Evolutionary conservation across 306 rosid species (phyloP), one percentile per base, ranked within the genome.

Genomic region (Dryas drummondii): DNA sequence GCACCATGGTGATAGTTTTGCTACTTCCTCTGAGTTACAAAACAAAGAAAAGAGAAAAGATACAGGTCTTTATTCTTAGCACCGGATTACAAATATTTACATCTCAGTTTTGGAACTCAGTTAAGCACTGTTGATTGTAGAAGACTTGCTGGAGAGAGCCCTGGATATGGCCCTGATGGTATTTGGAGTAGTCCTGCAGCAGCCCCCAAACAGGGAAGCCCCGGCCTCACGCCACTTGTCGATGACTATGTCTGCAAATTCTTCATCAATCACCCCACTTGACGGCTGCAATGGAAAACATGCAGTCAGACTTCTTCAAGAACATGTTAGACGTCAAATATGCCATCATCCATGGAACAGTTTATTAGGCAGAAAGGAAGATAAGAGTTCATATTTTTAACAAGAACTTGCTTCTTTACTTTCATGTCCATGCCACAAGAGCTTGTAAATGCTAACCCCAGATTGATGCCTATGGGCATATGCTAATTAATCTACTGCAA

Each of bases 151-250:
- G 2, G 63, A 72, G 57, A 91, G 82, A 44, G 87, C 91, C 59
- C 66, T 83, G 7, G 85, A 48, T 66, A 90, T 88, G 88, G 90
- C 98, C 75, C 81, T 76, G 70, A 94, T 86, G 15, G 97, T 91
- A 4, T 86, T 81, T 26, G 97, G 98, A 68, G 93, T 90, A 46
- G 98, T 94, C 78, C 94, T 88, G 82, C 98, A 91, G 71, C 98
- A 94, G 16, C 98, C 98, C 55, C 98, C 98, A 57, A 94, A 88
- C 7, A 94, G 68, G 40, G 93, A 81, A 72, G 97, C 97, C 71
- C 97, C 97, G 0, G 91, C 92, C 79, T 90, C 85, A 49, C 83
- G 80, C 98, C 98, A 94, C 78, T 90, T 91, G 6, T 73, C 83
- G 27, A 91, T 68, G 41, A 17, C 63, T 86, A 91, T 19, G 91